Percentiles rank a stretch among this genome's conserved stretches.
These are phyloP conservation scores for Diddensiella transvaalensis DNA, from an alignment of 805 yeast species.

Conservation along the genomic window DNA sequence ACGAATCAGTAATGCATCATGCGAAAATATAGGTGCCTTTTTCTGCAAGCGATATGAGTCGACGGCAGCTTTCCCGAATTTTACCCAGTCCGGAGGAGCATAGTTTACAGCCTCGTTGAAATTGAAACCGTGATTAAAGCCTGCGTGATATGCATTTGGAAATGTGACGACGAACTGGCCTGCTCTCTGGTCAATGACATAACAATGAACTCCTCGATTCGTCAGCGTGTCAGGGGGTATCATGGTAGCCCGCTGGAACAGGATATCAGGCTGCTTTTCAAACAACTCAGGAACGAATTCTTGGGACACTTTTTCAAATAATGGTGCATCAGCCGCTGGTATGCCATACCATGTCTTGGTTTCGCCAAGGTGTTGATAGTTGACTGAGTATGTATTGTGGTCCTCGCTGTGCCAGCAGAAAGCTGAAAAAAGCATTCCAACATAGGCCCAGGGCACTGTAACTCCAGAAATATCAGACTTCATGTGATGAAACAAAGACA, in stretches of 20 bases:
- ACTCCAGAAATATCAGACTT: conserved; percentile 65
- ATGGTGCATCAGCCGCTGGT: conserved; percentile 60
- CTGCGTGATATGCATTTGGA: conserved; percentile 87
- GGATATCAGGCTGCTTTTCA: conserved; percentile 77
- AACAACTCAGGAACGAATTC: conserved; percentile 75
- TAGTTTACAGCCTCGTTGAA: conserved; percentile 41
- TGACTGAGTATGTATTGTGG: conserved; percentile 86
- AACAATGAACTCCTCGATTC: conserved; percentile 43
- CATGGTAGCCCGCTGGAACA: conserved; percentile 81
- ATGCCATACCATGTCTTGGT: conserved; percentile 94
- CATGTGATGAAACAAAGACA: conserved; percentile 34
- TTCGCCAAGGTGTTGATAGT: conserved; percentile 86
- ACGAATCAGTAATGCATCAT: conserved; percentile 32
- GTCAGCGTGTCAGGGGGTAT: conserved; percentile 61
- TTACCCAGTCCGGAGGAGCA: conserved; percentile 40
- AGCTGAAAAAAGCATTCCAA: conserved; percentile 84
- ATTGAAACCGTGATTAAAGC: conserved; percentile 82
- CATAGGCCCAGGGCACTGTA: conserved; percentile 93
- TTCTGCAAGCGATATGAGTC: conserved; percentile 28
- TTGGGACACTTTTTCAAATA: conserved; percentile 63
- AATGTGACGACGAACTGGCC: conserved; percentile 81
- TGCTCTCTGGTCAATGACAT: conserved; percentile 66
- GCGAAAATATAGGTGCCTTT: conserved; percentile 35
- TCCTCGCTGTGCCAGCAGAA: conserved; percentile 98
- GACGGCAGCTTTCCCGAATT: conserved; percentile 30